A percentile compares a stretch with the other conserved stretches of the same genome.
Conservation (phyloP, 2,329 filamentous ascomycete species). For the Verticillium klebahnii region DNA sequence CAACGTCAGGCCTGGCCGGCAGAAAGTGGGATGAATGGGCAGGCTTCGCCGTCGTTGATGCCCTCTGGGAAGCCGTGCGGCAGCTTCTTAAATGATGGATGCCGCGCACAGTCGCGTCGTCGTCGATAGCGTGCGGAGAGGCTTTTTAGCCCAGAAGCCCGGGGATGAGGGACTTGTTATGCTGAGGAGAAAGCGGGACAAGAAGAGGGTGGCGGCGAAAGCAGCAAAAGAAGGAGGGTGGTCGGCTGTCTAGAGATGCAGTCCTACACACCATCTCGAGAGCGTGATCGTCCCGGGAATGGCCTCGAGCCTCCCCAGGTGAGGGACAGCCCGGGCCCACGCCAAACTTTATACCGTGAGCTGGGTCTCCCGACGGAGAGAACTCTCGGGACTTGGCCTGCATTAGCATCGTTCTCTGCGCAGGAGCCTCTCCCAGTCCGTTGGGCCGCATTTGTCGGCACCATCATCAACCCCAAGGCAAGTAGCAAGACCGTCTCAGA, state of each 20-base stretch:
- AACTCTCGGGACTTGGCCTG: not conserved
- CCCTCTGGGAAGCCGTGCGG: not conserved
- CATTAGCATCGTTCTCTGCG: not conserved
- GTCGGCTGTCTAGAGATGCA: not conserved
- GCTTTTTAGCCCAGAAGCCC: not conserved
- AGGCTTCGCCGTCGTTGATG: not conserved
- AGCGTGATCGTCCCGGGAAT: not conserved
- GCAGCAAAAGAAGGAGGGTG: not conserved
- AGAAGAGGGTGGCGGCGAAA: slow-evolving; percentile 2
- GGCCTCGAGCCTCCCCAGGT: not conserved
- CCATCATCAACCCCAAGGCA: not conserved
- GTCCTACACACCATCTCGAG: not conserved
- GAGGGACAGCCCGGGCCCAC: not conserved
- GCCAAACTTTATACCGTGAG: not conserved
- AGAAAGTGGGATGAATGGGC: not conserved
- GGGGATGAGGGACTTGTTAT: not conserved
- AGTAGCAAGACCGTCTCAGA: not conserved
- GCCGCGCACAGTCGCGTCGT: not conserved
- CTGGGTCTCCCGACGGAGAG: not conserved
- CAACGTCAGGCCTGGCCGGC: not conserved
- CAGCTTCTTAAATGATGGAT: not conserved
- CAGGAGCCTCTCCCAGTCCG: not conserved
- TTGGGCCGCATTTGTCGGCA: not conserved
- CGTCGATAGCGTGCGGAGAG: not conserved
- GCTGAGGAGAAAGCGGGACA: not conserved